These are phyloP conservation scores for Colletotrichum australisinense DNA, from an alignment of 2,329 filamentous ascomycete genomes.

Conservation along the genomic window DNA sequence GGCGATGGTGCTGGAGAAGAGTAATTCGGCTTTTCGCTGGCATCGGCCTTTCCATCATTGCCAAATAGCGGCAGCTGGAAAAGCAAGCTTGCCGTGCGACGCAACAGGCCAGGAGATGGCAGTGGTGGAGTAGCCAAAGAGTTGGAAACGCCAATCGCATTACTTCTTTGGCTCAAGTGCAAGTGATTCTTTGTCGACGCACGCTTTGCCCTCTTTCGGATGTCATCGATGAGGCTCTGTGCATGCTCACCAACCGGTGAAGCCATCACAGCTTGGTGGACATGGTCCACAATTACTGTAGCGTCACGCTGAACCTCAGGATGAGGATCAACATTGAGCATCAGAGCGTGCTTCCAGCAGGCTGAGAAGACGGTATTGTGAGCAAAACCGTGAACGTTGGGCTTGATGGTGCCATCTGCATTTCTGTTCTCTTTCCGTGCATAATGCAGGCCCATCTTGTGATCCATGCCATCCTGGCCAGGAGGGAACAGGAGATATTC, in stretches of 20 bases:
- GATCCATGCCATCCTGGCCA: conserved; percentile 65
- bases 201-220: conserved; percentile 64
- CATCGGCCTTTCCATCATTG: conserved; percentile 54
- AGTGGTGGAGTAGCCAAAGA: conserved; percentile 53
- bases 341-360: conserved; percentile 92
- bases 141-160: conserved; percentile 50
- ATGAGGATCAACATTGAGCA: conserved; percentile 93
- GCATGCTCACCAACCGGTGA: conserved; percentile 80
- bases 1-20: conserved; percentile 43
- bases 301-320: conserved; percentile 92
- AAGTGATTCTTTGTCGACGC: conserved; percentile 57
- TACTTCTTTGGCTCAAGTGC: conserved; percentile 56
- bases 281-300: conserved; percentile 84
- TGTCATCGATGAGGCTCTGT: conserved; percentile 79
- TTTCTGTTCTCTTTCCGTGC: conserved; percentile 66
- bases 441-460: conserved; percentile 74
- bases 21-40: conserved; percentile 24
- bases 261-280: conserved; percentile 81
- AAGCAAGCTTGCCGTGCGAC: conserved; percentile 72
- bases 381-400: conserved; percentile 70
- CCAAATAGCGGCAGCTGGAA: conserved; percentile 68
- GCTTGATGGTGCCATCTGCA: conserved; percentile 68
- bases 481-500: conserved; percentile 71
- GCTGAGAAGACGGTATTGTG: conserved; percentile 93
- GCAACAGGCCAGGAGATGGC: conserved; percentile 68